Evolutionary conservation across 2,329 filamentous ascomycete genomes (phyloP), one percentile per base, ranked within the genome.

Genomic region (Aspergillus pseudoglaucus): DNA sequence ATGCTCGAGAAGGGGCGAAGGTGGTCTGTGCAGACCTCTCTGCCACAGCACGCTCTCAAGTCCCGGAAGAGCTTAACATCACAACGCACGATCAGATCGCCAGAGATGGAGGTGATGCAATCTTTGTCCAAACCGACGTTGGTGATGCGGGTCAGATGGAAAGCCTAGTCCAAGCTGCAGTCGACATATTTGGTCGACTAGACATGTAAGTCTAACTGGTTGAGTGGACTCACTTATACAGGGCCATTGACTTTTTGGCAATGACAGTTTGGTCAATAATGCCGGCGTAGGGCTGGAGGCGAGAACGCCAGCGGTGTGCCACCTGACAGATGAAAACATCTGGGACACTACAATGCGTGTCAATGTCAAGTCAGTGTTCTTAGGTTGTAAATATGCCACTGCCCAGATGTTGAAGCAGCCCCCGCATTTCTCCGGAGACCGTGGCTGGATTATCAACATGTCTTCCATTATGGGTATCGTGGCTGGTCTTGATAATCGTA

Each of bases 241-340:
- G 8, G 32, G 30, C 17, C 22, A 32, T 37, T 37, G 33, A 37
- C 33, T 37, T 27, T 37, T 27, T 27, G 3, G n/a, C 14, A 6
- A 37, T 37, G n/a, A 7, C 55, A 75, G 72, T 1, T 57, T 77
- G 42, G 71, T 75, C 37, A 75, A 75, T 46, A 75, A 75, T 53
- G 75, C 79, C 0, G 79, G 79, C 0, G 70, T 81, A 1, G 67
- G 63, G 0, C 41, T 70, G 3, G 75, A 73, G 51, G 59, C 62
- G 4, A 59, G 47, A 2, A 51, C 46, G 1, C 61, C 64, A 0
- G 53, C 54, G 2, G 63, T 66, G 0, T 62, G 81, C 6, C 79
- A 80, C 62, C 56, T 75, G 45, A 70, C 71, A 3, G 53, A 64
- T 0, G 74, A 78, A 33, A 60, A 65, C 0, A 65, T 63, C 0